Base-by-base conservation (phyloP, 108 stramenopile species). In the Nitzschia sp. region DNA sequence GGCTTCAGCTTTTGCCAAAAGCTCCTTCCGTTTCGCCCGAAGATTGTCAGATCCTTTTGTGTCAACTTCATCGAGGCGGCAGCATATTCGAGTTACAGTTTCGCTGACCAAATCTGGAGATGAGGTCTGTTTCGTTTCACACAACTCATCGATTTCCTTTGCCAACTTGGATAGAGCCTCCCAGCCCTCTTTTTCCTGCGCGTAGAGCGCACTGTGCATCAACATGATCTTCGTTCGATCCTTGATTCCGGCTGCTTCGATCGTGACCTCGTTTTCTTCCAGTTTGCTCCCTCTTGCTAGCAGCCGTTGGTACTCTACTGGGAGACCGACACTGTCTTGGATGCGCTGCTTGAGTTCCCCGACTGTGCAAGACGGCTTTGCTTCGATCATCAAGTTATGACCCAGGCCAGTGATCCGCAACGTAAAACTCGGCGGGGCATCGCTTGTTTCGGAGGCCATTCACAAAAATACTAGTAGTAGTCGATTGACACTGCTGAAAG, bases 1-100 rank as follows among this genome's bases (percentile, higher is more conserved):
- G 38, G 28, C 59, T 71, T 87, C 86, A 17, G 84, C 86, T 48
- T 32, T 74, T n/a, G 46, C 60, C 17, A 87, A 70, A 2, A 82
- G 59, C 68, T 38, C 42, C 67, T 83, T 87, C 36, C 86, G 75
- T 60, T 78, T 68, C 29, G 47, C 55, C 55, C 86, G 60, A 46
- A 87, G 56, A 18, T 71, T 76, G 48, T 81, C 82, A 25, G 82
- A 83, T 33, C 84, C 86, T 24, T 71, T 58, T 5, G 72, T 72
- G 48, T 87, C 86, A 24, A 87, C 79, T 26, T 46, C 72, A 73
- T 87, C 86, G 28, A 82, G 48, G 55, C 80, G 77, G 56, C 86
- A 87, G 54, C 83, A 85, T 31, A 87, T 60, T 34, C 80, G 81
- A 23, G 81, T 87, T 19, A 87, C 72, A 19, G 83, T 36, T 53